Percentiles rank a stretch among this genome's conserved stretches.
phyloP scores from a whole-genome alignment of 2,329 filamentous ascomycete genomes.

The Aureobasidium vineae region DNA sequence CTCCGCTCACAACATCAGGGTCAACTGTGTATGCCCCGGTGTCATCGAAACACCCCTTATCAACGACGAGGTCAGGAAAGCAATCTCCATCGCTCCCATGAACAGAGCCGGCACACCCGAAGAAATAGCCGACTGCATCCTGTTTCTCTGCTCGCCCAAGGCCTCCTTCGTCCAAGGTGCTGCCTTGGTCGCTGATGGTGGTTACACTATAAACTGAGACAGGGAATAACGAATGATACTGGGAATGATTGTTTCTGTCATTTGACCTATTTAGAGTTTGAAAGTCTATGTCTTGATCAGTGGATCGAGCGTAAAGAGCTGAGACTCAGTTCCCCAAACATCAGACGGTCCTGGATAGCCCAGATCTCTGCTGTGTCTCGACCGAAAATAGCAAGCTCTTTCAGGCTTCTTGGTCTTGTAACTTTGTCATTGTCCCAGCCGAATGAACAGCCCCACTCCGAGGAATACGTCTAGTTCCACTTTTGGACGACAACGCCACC shows the following conservation, averaged over 20 bases:
- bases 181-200: constrained; percentile 48
- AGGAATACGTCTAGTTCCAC: constrained; percentile 43
- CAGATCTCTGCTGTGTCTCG: not conserved
- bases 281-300: not conserved
- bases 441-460: not conserved
- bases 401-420: not conserved
- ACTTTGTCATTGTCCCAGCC: not conserved
- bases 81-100: constrained; percentile 37
- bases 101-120: constrained; percentile 44
- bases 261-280: not conserved
- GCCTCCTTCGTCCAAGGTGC: constrained; percentile 50
- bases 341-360: not conserved
- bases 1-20: constrained; percentile 46
- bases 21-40: constrained; percentile 51
- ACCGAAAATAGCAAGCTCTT: not conserved
- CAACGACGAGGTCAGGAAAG: constrained; percentile 34
- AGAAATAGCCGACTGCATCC: constrained; percentile 49
- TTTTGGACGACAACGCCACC: constrained; percentile 58
- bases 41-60: constrained; percentile 51
- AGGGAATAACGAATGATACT: not conserved
- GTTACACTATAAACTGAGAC: constrained; percentile 45
- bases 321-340: not conserved
- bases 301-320: not conserved
- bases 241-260: not conserved
- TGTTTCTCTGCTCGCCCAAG: constrained; percentile 49